These are phyloP conservation scores for Aphanomyces astaci DNA, from an alignment of 352 stramenopile species.

Conservation along the genomic window DNA sequence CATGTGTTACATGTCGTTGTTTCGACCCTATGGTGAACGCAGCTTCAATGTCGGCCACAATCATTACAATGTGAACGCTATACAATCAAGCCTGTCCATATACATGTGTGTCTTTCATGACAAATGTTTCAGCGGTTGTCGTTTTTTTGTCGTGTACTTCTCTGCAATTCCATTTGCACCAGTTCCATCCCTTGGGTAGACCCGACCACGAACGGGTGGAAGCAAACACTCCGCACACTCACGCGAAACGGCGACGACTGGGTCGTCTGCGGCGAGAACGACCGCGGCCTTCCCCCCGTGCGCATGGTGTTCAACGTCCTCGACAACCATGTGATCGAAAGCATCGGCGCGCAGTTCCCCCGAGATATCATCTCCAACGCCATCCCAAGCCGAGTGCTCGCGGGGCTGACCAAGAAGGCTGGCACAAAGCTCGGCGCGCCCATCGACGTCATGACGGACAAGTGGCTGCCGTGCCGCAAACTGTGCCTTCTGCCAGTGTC, in stretches of 20 bases:
- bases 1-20: too few species aligned
- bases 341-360: slow-evolving; percentile 35
- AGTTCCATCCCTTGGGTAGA: too few species aligned
- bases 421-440: slow-evolving; percentile 71
- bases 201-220: slow-evolving; percentile 44
- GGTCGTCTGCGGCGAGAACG: slow-evolving; percentile 50
- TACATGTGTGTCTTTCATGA: too few species aligned
- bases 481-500: slow-evolving; percentile 27
- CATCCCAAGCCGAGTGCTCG: slow-evolving; percentile 58
- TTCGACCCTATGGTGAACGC: too few species aligned
- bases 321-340: slow-evolving; percentile 39
- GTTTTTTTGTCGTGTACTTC: too few species aligned
- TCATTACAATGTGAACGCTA: too few species aligned
- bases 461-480: slow-evolving; percentile 48
- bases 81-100: too few species aligned
- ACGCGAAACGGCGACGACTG: slow-evolving; percentile 67
- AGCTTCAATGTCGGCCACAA: too few species aligned
- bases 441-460: slow-evolving; percentile 77
- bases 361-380: slow-evolving; percentile 59
- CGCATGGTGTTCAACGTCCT: slow-evolving; percentile 49
- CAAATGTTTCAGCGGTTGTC: too few species aligned
- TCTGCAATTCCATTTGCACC: too few species aligned
- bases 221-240: slow-evolving; percentile 57
- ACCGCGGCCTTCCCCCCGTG: slow-evolving; percentile 58
- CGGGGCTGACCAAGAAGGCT: slow-evolving; percentile 76